A percentile compares a stretch with the other conserved stretches of the same genome.
Conservation (phyloP, 2,329 filamentous ascomycete genomes). For the Aureobasidium sp. region DNA sequence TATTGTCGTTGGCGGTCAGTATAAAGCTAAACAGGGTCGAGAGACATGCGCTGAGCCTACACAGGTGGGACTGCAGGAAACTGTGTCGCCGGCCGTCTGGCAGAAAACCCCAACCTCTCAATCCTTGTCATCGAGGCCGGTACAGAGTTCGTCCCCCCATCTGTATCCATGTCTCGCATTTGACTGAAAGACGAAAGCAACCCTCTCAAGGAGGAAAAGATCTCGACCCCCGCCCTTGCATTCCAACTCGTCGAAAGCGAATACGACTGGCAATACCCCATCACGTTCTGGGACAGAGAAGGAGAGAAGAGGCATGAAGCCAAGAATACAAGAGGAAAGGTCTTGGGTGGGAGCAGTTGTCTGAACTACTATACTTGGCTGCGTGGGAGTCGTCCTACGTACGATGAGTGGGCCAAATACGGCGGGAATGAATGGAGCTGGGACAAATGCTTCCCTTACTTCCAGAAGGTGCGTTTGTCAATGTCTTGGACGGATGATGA, state of each 20-base stretch:
- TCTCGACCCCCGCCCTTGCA: slow-evolving; percentile 45
- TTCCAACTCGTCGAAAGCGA: slow-evolving; percentile 47
- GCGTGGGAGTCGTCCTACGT: slow-evolving; percentile 48
- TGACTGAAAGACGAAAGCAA: slow-evolving; percentile 25
- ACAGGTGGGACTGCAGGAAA: slow-evolving; percentile 16
- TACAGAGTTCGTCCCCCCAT: neutral
- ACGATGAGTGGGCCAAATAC: slow-evolving; percentile 41
- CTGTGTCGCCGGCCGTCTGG: slow-evolving; percentile 14
- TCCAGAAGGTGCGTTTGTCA: slow-evolving; percentile 37
- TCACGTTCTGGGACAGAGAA: slow-evolving; percentile 49
- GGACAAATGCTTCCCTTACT: slow-evolving; percentile 42
- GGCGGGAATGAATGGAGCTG: slow-evolving; percentile 47
- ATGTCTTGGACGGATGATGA: neutral
- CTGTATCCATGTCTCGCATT: too few relatives aligned
- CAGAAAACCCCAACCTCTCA: slow-evolving; percentile 14
- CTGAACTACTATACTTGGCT: slow-evolving; percentile 59
- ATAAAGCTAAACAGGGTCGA: neutral
- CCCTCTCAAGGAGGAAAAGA: slow-evolving; percentile 41
- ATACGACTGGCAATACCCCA: slow-evolving; percentile 54
- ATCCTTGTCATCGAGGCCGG: slow-evolving; percentile 15
- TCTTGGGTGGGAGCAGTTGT: slow-evolving; percentile 49
- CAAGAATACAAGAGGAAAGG: slow-evolving; percentile 53
- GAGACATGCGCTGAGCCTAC: neutral
- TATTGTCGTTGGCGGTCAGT: neutral
- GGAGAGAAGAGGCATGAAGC: slow-evolving; percentile 55